Percentiles rank a stretch among this genome's conserved stretches.
phyloP scores from a whole-genome alignment of 129 eudicot species.

The Tagetes erecta region DNA sequence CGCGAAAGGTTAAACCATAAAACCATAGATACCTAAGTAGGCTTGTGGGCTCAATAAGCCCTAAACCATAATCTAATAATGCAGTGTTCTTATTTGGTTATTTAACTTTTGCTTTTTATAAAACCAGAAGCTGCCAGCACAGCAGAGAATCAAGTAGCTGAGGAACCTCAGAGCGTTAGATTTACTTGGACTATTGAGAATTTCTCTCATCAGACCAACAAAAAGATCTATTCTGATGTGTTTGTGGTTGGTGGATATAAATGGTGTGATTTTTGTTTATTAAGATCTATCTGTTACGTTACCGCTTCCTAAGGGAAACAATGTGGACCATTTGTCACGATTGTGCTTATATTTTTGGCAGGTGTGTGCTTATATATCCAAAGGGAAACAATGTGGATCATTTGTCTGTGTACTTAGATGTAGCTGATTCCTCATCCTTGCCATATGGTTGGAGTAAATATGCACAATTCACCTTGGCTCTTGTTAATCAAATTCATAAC shows the following conservation, averaged over 20 bases:
- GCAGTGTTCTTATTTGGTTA: slow-evolving; percentile 11
- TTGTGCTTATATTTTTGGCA: background rate
- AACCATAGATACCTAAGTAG: no score
- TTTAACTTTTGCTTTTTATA: slow-evolving; percentile 5
- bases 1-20: slow-evolving; percentile 72
- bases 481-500: slow-evolving; percentile 72
- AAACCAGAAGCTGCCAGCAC: slow-evolving; percentile 52
- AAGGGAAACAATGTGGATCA: slow-evolving; percentile 94
- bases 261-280: slow-evolving; percentile 42
- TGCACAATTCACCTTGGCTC: slow-evolving; percentile 91
- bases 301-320: slow-evolving; percentile 7
- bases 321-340: background rate
- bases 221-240: slow-evolving; percentile 81
- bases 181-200: slow-evolving; percentile 83
- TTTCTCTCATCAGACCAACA: slow-evolving; percentile 60
- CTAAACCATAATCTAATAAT: no score
- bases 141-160: slow-evolving; percentile 71
- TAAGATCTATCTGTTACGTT: background rate
- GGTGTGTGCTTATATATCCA: slow-evolving; percentile 78
- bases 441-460: slow-evolving; percentile 98
- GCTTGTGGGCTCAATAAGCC: background rate
- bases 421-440: slow-evolving; percentile 77
- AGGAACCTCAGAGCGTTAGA: slow-evolving; percentile 79
- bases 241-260: slow-evolving; percentile 75
- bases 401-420: slow-evolving; percentile 90